These are phyloP conservation scores for Penicillium nordicum DNA, from an alignment of 2,329 filamentous ascomycete species.

Conservation along the genomic window DNA sequence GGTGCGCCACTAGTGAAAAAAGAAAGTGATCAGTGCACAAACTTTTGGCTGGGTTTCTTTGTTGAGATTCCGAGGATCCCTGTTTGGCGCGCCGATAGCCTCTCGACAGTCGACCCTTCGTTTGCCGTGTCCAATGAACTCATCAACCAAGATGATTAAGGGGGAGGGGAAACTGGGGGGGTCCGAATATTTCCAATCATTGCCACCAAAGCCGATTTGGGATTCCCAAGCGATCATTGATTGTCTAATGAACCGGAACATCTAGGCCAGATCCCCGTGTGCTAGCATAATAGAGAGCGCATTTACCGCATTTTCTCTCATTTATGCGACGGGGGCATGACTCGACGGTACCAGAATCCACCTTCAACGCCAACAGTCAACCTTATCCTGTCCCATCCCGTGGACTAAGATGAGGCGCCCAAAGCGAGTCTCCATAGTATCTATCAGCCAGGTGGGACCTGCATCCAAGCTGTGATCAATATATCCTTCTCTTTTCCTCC, in stretches of 20 bases:
- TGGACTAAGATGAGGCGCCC: background rate
- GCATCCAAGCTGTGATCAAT: background rate
- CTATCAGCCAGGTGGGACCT: background rate
- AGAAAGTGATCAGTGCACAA: slow-evolving; percentile 3
- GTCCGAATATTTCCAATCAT: background rate
- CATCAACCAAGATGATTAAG: background rate
- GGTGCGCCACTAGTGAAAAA: background rate
- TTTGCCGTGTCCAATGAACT: background rate
- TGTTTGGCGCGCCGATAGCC: slow-evolving; percentile 1
- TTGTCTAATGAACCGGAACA: background rate
- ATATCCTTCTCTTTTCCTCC: background rate
- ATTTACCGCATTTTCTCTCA: background rate
- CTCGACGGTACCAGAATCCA: background rate
- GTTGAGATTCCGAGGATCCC: slow-evolving; percentile 7
- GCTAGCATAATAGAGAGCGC: background rate
- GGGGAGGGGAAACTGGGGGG: background rate
- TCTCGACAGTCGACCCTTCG: background rate
- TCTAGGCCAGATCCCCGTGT: background rate
- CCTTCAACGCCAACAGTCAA: background rate
- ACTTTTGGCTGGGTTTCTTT: slow-evolving; percentile 1
- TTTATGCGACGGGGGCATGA: background rate
- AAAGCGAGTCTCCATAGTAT: background rate
- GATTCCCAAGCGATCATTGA: background rate
- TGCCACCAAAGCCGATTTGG: background rate
- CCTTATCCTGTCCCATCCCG: background rate